Evolutionary conservation across 345 rosid genomes (phyloP), one percentile per base, ranked within the genome.

Genomic region (Eucalyptus albens): DNA sequence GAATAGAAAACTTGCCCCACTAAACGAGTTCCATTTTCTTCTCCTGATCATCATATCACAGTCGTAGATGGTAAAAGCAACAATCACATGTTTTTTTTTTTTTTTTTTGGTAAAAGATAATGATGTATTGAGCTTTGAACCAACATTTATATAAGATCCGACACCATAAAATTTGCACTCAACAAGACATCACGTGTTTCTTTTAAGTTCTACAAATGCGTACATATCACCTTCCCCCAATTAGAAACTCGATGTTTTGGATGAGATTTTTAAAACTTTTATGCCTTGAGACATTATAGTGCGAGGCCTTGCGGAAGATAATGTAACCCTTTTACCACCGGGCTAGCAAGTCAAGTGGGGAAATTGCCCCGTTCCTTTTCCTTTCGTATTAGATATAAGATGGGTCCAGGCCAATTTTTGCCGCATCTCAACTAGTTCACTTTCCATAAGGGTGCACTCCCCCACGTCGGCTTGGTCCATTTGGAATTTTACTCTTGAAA

Each of bases 381-480:
- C 59, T 53, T 53, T 53, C 0, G 11, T 19, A 0, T 53, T 19
- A 53, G 26, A 0, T 0, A 0, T 19, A 19, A 53, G 26, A 53
- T 53, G 11, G 10, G 0, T 29, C 27, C 62, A 2, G 62, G 27
- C 29, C 62, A 56, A 56, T 1, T 22, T 0, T 22, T 0, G 13
- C 29, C 2, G 2, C 29, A 56, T 9, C 62, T 56, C 29, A 56
- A 56, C 62, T 56, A 24, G 6, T 56, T 56, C 62, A 56, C 62
- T 56, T 56, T 56, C 56, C 56, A 1, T 53, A 19, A 53, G 10
- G 56, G 56, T 53, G 56, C 24, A 26, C 1, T 59, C 0, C 65
- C 2, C n/a, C n/a, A 0, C 0, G 1, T 26, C 26, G 11, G 59
- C 59, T 0, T 53, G 59, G 59, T 53, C 26, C 5, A 0, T 21